phyloP scores from a whole-genome alignment of 768 basidiomycete species.

The Xerocomellus intermedius region DNA sequence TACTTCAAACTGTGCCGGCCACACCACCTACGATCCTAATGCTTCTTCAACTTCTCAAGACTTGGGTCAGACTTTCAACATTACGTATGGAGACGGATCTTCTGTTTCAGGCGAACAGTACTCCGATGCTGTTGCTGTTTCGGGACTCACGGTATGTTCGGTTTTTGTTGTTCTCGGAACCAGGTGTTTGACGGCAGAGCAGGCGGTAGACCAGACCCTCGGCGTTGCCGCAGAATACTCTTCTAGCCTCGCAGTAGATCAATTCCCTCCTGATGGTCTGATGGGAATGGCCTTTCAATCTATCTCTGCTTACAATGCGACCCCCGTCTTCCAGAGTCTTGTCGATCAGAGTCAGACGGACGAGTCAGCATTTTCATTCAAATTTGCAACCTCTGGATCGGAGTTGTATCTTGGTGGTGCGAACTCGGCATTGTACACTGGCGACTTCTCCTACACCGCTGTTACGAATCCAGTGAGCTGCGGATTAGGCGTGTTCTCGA shows the following conservation, averaged over 20 bases:
- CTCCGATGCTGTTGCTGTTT: slow-evolving; percentile 10
- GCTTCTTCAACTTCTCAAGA: slow-evolving; percentile 9
- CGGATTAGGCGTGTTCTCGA: background rate
- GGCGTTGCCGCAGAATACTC: slow-evolving; percentile 15
- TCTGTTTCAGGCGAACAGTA: slow-evolving; percentile 8
- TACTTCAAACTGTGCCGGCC: slow-evolving; percentile 24
- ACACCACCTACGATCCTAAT: slow-evolving; percentile 32
- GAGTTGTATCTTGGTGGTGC: slow-evolving; percentile 55
- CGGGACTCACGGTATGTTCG: slow-evolving; percentile 6
- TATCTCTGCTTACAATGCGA: slow-evolving; percentile 34
- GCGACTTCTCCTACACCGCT: slow-evolving; percentile 38
- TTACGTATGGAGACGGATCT: background rate
- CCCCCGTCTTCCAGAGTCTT: slow-evolving; percentile 42
- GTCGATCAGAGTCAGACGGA: slow-evolving; percentile 33
- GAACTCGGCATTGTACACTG: slow-evolving; percentile 43
- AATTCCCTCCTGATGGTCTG: slow-evolving; percentile 26
- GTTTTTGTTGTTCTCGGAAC: background rate
- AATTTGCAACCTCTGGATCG: slow-evolving; percentile 38
- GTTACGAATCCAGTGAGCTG: slow-evolving; percentile 9
- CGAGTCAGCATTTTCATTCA: slow-evolving; percentile 45
- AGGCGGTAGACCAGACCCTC: slow-evolving; percentile 15
- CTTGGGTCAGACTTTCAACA: background rate
- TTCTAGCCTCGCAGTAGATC: background rate
- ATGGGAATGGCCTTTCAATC: slow-evolving; percentile 43
- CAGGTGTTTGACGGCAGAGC: background rate